These are phyloP conservation scores for Mycena kentingensis DNA, from an alignment of 768 basidiomycete genomes.

Conservation along the genomic window DNA sequence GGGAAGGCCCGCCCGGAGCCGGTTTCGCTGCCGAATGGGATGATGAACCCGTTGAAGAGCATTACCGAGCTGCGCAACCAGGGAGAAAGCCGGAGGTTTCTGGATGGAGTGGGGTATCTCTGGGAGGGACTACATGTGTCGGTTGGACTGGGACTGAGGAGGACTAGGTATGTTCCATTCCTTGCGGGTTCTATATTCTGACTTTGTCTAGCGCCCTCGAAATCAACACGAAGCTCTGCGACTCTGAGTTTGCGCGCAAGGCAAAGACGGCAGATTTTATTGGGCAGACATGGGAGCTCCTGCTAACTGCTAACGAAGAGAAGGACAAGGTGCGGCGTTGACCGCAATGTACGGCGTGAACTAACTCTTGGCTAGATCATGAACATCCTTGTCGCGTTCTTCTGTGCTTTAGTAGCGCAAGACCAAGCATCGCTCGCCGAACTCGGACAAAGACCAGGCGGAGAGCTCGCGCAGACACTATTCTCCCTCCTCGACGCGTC, in stretches of 20 bases:
- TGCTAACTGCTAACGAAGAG: conserved; percentile 55
- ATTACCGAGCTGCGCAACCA: conserved; percentile 80
- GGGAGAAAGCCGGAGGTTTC: conserved; percentile 76
- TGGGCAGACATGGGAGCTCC: conserved; percentile 65
- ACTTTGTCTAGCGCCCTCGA: conserved; percentile 63
- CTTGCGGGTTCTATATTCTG: neutral
- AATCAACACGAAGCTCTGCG: conserved; percentile 72
- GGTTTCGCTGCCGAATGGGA: conserved; percentile 47
- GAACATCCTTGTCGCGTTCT: conserved; percentile 63
- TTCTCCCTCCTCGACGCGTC: conserved; percentile 42
- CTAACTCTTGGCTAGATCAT: conserved; percentile 47
- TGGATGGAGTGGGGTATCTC: conserved; percentile 84
- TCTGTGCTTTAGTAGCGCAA: conserved; percentile 61
- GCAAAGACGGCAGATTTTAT: conserved; percentile 79
- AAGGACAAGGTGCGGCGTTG: conserved; percentile 51
- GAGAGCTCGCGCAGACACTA: conserved; percentile 33
- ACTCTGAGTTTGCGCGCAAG: conserved; percentile 73
- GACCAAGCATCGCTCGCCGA: conserved; percentile 58
- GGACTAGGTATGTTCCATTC: conserved; percentile 57
- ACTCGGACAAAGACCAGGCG: conserved; percentile 42
- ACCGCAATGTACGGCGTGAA: too few species aligned
- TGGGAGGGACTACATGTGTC: conserved; percentile 73
- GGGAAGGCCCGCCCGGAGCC: conserved; percentile 34
- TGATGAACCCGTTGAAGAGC: conserved; percentile 77
- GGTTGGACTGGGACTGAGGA: conserved; percentile 55